These are phyloP conservation scores for Sporisorium sorghi DNA, from an alignment of 1,284 basidiomycete species.

Conservation along the genomic window DNA sequence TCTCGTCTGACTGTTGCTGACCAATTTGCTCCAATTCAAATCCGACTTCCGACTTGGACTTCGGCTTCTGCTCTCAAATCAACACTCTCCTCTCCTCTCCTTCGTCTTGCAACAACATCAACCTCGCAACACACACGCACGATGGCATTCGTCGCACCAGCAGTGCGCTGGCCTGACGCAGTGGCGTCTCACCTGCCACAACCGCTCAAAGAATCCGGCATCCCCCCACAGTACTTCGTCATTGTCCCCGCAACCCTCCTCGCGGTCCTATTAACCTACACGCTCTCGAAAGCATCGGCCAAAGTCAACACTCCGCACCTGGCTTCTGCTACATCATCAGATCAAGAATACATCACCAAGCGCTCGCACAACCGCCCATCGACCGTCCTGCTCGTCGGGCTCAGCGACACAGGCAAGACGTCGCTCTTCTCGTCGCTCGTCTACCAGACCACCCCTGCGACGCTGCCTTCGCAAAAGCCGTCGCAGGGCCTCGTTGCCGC, in stretches of 20 bases:
- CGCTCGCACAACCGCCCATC: conserved; percentile 38
- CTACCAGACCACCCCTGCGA: conserved; percentile 53
- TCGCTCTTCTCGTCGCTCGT: conserved; percentile 60
- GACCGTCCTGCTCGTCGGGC: conserved; percentile 58
- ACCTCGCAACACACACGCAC: neutral
- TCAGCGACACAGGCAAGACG: conserved; percentile 62
- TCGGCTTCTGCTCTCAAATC: neutral
- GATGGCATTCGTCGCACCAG: conserved; percentile 45
- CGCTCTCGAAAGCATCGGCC: conserved; percentile 38
- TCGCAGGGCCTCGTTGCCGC: conserved; percentile 33
- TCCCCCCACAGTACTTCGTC: conserved; percentile 50
- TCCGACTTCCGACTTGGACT: conserved; percentile 19
- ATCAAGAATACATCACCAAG: conserved; percentile 10
- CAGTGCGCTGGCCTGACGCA: conserved; percentile 54
- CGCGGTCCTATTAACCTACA: conserved; percentile 48
- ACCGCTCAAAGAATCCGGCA: conserved; percentile 33
- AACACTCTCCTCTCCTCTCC: conserved; percentile 1
- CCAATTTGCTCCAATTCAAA: conserved; percentile 1
- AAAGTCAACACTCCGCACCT: conserved; percentile 18
- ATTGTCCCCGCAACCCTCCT: conserved; percentile 48
- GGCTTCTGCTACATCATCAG: neutral
- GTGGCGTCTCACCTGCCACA: conserved; percentile 39
- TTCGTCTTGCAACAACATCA: neutral
- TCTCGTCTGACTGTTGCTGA: conserved; percentile 25
- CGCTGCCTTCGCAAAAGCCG: conserved; percentile 55